Conservation (phyloP, 805 yeast species). For the Kazachstania psychrophila region DNA sequence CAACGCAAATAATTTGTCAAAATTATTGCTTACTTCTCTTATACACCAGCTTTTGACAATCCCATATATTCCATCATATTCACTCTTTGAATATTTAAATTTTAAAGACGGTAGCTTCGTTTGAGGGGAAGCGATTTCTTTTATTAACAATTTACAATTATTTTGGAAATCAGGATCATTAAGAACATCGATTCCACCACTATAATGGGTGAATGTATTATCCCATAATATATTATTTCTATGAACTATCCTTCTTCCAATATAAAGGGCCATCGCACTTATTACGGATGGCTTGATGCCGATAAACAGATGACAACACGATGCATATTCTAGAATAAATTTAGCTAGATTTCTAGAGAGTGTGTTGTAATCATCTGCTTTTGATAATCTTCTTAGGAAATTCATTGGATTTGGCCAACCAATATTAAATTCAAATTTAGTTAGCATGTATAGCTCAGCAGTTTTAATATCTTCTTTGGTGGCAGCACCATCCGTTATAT, state of each 20-base stretch:
- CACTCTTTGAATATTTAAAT: conserved; percentile 18
- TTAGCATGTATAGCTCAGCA: conserved; percentile 73
- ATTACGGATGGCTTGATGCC: conserved; percentile 66
- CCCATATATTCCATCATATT: conserved; percentile 13
- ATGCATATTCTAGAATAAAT: conserved; percentile 67
- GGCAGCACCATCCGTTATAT: conserved; percentile 79
- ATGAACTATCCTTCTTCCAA: conserved; percentile 53
- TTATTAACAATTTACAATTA: conserved; percentile 18
- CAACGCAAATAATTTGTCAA: conserved; percentile 6
- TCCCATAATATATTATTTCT: conserved; percentile 19
- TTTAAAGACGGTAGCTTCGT: conserved; percentile 23
- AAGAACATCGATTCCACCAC: conserved; percentile 22
- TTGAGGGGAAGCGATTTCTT: conserved; percentile 22
- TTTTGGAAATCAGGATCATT: conserved; percentile 17
- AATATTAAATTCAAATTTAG: conserved; percentile 62
- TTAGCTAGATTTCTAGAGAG: conserved; percentile 79
- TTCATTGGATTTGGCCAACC: conserved; percentile 86
- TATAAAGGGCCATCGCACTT: conserved; percentile 83
- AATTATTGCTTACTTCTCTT: conserved; percentile 4
- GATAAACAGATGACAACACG: conserved; percentile 67
- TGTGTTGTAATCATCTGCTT: conserved; percentile 83
- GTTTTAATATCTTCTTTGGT: conserved; percentile 70
- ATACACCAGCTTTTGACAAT: conserved; percentile 8
- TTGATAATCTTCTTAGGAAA: conserved; percentile 77
- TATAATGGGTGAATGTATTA: conserved; percentile 17